A percentile compares a stretch with the other conserved stretches of the same genome.
phyloP scores from a whole-genome alignment of 495 filamentous ascomycete species.

The Mycothermus thermophilus region DNA sequence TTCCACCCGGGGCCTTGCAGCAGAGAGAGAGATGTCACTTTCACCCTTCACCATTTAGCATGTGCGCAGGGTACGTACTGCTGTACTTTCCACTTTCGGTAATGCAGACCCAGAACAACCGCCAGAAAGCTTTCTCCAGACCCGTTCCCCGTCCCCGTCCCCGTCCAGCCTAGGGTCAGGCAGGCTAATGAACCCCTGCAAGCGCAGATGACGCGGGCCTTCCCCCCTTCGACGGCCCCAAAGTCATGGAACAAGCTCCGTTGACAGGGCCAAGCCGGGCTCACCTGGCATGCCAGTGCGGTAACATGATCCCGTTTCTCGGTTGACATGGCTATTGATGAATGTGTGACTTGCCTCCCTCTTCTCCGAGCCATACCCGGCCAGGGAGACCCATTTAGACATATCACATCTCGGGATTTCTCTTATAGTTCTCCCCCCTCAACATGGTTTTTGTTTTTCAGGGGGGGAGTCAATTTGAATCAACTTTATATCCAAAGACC shows the following conservation, averaged over 20 bases:
- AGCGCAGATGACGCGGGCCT: conserved; percentile 22
- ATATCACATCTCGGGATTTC: too few species aligned
- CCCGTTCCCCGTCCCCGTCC: too few species aligned
- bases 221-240: conserved; percentile 14
- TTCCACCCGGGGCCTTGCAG: conserved; percentile 17
- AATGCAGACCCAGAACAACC: conserved; percentile 10
- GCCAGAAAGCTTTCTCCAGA: conserved; percentile 21
- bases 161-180: too few species aligned
- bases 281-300: conserved; percentile 22
- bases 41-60: background rate
- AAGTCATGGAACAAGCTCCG: conserved; percentile 22
- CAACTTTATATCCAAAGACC: too few species aligned
- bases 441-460: too few species aligned
- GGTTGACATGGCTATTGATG: too few species aligned
- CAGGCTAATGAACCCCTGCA: conserved; percentile 22
- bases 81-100: too few species aligned
- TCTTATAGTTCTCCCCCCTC: too few species aligned
- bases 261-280: conserved; percentile 21
- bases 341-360: conserved; percentile 13
- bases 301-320: conserved; percentile 11
- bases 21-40: conserved; percentile 8
- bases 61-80: background rate
- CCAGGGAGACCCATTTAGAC: conserved; percentile 14
- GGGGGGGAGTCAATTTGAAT: too few species aligned
- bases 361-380: conserved; percentile 14